These are phyloP conservation scores for Hericium rajendrae DNA, from an alignment of 768 basidiomycete species.

Conservation along the genomic window DNA sequence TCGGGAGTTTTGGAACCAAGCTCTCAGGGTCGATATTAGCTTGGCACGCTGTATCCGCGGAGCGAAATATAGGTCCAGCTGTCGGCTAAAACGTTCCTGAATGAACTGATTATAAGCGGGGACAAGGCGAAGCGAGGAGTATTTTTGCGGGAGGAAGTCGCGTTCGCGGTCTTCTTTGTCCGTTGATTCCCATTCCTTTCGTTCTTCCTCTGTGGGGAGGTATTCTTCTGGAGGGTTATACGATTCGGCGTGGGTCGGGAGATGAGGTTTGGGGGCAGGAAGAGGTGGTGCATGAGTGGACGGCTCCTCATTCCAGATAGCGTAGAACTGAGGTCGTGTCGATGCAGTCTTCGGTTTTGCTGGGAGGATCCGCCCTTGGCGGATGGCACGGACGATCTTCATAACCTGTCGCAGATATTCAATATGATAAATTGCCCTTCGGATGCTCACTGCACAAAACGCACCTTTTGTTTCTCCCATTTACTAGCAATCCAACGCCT, in stretches of 20 bases:
- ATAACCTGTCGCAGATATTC: conserved; percentile 54
- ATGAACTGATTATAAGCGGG: conserved; percentile 90
- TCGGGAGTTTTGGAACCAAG: conserved; percentile 89
- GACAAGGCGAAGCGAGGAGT: conserved; percentile 75
- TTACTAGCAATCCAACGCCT: conserved; percentile 94
- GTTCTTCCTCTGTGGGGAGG: conserved; percentile 76
- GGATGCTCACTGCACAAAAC: not conserved
- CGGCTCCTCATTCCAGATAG: conserved; percentile 82
- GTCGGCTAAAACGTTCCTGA: conserved; percentile 86
- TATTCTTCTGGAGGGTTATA: conserved; percentile 99
- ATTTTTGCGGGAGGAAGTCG: conserved; percentile 84
- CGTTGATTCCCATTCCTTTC: conserved; percentile 67
- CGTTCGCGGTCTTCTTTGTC: conserved; percentile 87
- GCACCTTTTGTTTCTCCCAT: conserved; percentile 99
- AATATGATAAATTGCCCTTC: not conserved
- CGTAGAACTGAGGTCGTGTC: conserved; percentile 62
- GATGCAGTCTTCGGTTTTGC: conserved; percentile 73
- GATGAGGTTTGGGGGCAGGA: conserved; percentile 82
- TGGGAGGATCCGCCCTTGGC: conserved; percentile 88
- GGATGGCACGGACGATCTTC: conserved; percentile 98
- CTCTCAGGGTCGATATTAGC: conserved; percentile 85
- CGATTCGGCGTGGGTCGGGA: conserved; percentile 92
- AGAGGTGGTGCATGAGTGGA: conserved; percentile 80
- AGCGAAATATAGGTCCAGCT: conserved; percentile 93
- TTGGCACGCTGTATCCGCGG: conserved; percentile 82